Conservation (phyloP, 495 filamentous ascomycete genomes). For the Xylaria venustula region DNA sequence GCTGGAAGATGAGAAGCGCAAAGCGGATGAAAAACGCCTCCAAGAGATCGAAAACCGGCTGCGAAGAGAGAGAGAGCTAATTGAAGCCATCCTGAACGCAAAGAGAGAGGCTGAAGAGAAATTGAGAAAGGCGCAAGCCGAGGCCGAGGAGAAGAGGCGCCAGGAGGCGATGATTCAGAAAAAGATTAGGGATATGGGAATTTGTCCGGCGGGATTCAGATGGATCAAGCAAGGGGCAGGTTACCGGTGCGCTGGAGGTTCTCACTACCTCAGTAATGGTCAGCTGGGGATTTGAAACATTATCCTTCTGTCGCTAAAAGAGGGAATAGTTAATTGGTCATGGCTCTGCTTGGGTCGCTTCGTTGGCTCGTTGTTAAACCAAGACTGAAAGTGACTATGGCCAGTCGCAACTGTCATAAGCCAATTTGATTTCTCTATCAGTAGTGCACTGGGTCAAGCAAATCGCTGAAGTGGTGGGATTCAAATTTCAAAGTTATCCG, state of each 20-base stretch:
- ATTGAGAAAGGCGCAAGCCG: conserved; percentile 22
- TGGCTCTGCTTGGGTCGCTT: too few species aligned
- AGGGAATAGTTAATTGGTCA: too few species aligned
- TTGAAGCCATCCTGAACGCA: conserved; percentile 14
- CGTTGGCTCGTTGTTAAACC: too few species aligned
- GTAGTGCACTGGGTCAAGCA: too few species aligned
- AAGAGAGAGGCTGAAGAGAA: conserved; percentile 20
- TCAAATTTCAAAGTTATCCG: too few species aligned
- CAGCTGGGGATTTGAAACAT: neutral
- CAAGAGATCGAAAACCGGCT: conserved; percentile 10
- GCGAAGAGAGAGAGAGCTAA: conserved; percentile 9
- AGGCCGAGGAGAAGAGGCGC: conserved; percentile 24
- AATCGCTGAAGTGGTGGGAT: too few species aligned
- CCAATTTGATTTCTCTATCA: too few species aligned
- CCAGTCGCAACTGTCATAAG: too few species aligned
- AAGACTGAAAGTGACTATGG: too few species aligned
- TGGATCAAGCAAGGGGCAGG: conserved; percentile 18
- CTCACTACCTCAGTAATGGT: neutral
- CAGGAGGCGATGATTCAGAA: conserved; percentile 23
- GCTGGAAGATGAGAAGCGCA: conserved; percentile 4
- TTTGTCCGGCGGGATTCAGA: conserved; percentile 29
- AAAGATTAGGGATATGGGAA: conserved; percentile 33
- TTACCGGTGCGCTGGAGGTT: neutral
- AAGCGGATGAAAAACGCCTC: conserved; percentile 2
- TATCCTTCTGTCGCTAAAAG: too few species aligned